Evolutionary conservation across 176 grass and related monocot species (phyloP).

Genomic region (Elymus sibiricus): DNA sequence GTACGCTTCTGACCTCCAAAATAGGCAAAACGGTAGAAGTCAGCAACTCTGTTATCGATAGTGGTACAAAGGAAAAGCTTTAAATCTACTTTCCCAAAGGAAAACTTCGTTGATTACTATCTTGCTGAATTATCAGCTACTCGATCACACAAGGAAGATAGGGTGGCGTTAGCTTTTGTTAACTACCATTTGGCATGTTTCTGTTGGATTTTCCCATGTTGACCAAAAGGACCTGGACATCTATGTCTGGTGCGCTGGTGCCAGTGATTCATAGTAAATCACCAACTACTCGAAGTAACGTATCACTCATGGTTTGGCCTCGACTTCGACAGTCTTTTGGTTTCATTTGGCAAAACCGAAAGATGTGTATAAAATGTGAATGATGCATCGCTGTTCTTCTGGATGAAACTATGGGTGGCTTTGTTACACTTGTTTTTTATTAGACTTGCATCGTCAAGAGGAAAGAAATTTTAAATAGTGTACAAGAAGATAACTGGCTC

Average conservation of each 20-base stretch:
- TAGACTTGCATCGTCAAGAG: too few species aligned
- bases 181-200: background rate
- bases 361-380: background rate
- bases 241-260: background rate
- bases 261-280: background rate
- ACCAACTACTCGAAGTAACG: background rate
- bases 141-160: background rate
- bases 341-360: background rate
- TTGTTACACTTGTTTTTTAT: too few species aligned
- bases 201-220: background rate
- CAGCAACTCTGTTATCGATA: too few species aligned
- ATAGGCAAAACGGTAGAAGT: too few species aligned
- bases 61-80: background rate
- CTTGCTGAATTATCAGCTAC: background rate
- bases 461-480: too few species aligned
- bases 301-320: background rate
- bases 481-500: too few species aligned
- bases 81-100: background rate
- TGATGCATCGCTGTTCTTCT: too few species aligned
- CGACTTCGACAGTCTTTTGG: background rate
- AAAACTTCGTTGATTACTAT: background rate
- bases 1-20: too few species aligned
- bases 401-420: too few species aligned
- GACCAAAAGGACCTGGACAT: background rate
- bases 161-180: background rate